A percentile compares a stretch with the other conserved stretches of the same genome.
These are phyloP conservation scores for Pseudocercospora fuligena DNA, from an alignment of 2,329 filamentous ascomycete species.

Conservation along the genomic window DNA sequence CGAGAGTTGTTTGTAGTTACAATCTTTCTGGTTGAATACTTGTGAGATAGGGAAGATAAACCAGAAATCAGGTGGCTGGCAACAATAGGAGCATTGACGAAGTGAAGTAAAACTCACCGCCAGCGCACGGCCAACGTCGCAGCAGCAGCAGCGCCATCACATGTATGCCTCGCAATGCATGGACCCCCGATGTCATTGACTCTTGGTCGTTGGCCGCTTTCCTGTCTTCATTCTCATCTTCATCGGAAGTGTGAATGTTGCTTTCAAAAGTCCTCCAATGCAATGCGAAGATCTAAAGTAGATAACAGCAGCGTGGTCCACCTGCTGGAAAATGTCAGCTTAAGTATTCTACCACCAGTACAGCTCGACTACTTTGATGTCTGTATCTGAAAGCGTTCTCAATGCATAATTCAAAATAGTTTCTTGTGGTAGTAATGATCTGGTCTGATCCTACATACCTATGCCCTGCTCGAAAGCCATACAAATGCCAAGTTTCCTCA, in stretches of 20 bases:
- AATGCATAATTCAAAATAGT: not conserved
- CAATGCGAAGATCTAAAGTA: not conserved
- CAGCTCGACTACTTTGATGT: not conserved
- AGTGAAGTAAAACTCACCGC: not conserved
- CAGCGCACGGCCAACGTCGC: not conserved
- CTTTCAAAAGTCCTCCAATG: not conserved
- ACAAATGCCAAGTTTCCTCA: not conserved
- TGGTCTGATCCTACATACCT: constrained; percentile 2
- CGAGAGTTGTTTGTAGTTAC: not conserved
- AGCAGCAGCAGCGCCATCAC: not conserved
- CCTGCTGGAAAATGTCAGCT: not conserved
- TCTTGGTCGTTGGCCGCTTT: not conserved
- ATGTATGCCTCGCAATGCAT: not conserved
- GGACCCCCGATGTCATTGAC: not conserved
- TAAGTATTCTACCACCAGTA: not conserved
- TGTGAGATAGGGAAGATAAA: not conserved
- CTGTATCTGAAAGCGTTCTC: not conserved
- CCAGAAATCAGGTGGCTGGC: not conserved
- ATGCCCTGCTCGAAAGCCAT: not conserved
- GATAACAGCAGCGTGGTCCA: not conserved
- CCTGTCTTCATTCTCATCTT: not conserved
- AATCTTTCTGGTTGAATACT: not conserved
- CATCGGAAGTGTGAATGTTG: not conserved
- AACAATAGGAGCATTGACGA: not conserved
- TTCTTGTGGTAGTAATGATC: not conserved